These are phyloP conservation scores for Solanum neorickii DNA, from an alignment of 257 asterid species.

Conservation along the genomic window DNA sequence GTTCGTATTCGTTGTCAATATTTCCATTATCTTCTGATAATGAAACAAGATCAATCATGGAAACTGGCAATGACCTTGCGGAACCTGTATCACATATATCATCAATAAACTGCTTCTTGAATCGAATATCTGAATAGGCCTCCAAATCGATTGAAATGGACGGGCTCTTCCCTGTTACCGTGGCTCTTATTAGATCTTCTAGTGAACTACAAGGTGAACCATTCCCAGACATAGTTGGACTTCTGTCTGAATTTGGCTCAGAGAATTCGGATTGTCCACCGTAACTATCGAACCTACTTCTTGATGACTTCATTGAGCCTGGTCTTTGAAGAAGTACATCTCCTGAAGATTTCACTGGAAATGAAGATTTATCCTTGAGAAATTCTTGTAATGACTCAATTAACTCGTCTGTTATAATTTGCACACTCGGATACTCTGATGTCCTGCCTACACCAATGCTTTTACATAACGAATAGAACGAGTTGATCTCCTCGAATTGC, in stretches of 20 bases:
- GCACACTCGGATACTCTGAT: conserved; percentile 63
- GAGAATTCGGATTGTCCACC: conserved; percentile 45
- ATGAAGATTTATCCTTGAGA: conserved; percentile 71
- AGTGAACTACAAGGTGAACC: conserved; percentile 52
- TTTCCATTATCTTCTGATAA: conserved; percentile 16
- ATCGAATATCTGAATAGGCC: conserved; percentile 27
- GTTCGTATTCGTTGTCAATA: background rate
- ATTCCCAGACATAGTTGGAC: conserved; percentile 7
- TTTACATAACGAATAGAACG: conserved; percentile 47
- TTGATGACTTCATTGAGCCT: background rate
- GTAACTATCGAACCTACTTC: conserved; percentile 14
- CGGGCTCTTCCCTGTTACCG: conserved; percentile 31
- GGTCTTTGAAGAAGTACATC: conserved; percentile 11
- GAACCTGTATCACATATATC: conserved; percentile 41
- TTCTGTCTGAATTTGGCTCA: conserved; percentile 17
- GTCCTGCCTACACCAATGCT: conserved; percentile 53
- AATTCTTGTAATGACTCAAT: conserved; percentile 63
- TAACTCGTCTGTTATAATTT: conserved; percentile 45
- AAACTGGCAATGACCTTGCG: conserved; percentile 44
- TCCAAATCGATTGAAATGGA: conserved; percentile 72
- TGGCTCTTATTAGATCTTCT: conserved; percentile 61
- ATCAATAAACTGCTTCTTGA: conserved; percentile 9
- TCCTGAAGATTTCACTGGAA: conserved; percentile 12
- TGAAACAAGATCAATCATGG: conserved; percentile 42
- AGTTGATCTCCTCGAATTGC: conserved; percentile 58